These are phyloP conservation scores for Ensete ventricosum DNA, from an alignment of 176 grass and related monocot species.

Conservation along the genomic window DNA sequence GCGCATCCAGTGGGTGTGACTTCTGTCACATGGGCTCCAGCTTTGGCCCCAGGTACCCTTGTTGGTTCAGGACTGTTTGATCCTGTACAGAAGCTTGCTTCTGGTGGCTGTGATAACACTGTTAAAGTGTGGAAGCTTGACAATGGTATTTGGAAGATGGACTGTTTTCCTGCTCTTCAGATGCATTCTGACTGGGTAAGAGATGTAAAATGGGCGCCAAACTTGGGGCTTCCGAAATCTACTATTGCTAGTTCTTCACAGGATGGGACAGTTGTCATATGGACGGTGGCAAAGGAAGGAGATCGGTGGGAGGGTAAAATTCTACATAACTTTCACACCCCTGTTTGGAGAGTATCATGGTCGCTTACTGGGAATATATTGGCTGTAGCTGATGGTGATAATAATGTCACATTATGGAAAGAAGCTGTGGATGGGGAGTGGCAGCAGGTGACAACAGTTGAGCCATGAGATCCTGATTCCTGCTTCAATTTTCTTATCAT, in stretches of 20 bases:
- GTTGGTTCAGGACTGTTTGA: neutral
- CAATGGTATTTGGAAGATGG: slow-evolving; percentile 6
- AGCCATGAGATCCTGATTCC: neutral
- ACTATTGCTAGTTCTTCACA: neutral
- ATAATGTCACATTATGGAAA: slow-evolving; percentile 8
- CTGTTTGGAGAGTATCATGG: slow-evolving; percentile 4
- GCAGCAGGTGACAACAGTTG: slow-evolving; percentile 6
- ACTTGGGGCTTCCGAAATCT: slow-evolving; percentile 10
- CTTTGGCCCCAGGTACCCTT: neutral
- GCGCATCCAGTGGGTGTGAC: neutral
- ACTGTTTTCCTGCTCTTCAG: slow-evolving; percentile 2
- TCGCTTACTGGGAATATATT: slow-evolving; percentile 2
- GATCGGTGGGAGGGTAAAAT: slow-evolving; percentile 1
- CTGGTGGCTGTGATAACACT: neutral
- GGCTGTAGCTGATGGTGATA: neutral
- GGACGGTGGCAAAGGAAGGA: slow-evolving; percentile 8
- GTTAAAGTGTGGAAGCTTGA: slow-evolving; percentile 5
- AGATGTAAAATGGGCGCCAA: slow-evolving; percentile 1
- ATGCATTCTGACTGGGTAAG: slow-evolving; percentile 7
- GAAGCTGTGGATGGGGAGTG: neutral
- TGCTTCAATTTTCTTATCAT: too few species aligned
- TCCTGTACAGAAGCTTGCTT: neutral
- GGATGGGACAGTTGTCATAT: slow-evolving; percentile 2
- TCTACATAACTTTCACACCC: neutral
- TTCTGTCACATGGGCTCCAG: slow-evolving; percentile 5